Evolutionary conservation across 306 rosid species (phyloP), one percentile per base, ranked within the genome.

Genomic region (Quercus parvula): DNA sequence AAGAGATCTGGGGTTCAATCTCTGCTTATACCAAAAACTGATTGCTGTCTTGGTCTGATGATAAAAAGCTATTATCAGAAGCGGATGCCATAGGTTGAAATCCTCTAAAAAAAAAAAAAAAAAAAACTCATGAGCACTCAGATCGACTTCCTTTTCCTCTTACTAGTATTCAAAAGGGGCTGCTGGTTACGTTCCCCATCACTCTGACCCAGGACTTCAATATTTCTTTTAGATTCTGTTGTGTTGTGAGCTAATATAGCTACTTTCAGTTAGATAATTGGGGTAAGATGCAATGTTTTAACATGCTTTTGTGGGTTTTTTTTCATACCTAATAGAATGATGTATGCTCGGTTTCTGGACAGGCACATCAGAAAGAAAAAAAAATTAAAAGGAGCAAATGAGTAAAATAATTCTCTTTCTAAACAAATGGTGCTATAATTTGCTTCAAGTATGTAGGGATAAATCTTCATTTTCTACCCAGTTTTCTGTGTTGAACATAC

Each of bases 21-120:
- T 5, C 1, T 0, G 0, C 1, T 0, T 33, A 33, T 7, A 5
- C 7, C 7, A 33, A 33, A 33, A 33, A 5, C 6, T 33, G 38
- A 33, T 33, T 33, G 38, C 6, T 33, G 7, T 33, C 7, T 33
- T 33, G 7, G 38, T 33, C 0, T 33, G 7, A 33, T 33, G 38
- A 33, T 33, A 33, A 33, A 5, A 2, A 33, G 0, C 7, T 33
- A 33, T 33, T 35, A 1, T 24, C 24, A 24, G 24, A 24, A 24
- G 24, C 0, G 8, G 41, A 35, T 0, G 41, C 0, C 8, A 6
- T 1, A 35, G 0, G 41, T 35, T 35, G 41, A 35, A 35, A 5
- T 0, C 2, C 8, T 35, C 2, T 33, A 24, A 24, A 24, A 24
- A 24, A 24, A 24, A 24, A 24, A 0, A 24, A 22, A 22, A 0